Base-by-base conservation (phyloP, 805 yeast genomes). In the Candida silvicultrix region DNA sequence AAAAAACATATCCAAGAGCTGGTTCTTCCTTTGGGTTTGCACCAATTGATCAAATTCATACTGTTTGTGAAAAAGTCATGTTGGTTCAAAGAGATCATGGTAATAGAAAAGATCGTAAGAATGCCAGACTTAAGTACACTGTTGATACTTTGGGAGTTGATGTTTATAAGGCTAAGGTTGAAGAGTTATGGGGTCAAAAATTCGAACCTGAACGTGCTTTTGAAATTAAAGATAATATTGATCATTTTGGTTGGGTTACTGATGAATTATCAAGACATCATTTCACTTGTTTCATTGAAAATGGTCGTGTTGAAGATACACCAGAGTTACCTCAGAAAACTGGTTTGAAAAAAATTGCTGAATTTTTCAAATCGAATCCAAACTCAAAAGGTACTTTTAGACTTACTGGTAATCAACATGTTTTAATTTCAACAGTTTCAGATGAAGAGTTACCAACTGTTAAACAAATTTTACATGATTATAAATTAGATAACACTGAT, bases 91-190 rank as follows among this genome's bases (percentile, higher is more conserved):
- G 97, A 67, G 98, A 92, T 65, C 69, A 77, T 60, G 98, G 98
- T 71, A 96, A 90, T 68, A 85, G 98, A 72, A 79, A 81, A 62
- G 89, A 92, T 75, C 87, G 98, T 77, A 92, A 92, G 70, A 97
- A 92, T 62, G 98, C 98, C 39, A 84, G 98, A 71, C 81, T 92
- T 71, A 92, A 92, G 83, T 92, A 92, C 68, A 92, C 98, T 29
- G 80, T 92, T 59, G 98, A 92, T 69, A 95, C 88, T 59, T 70
- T 92, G 78, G 92, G 95, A n/a, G 84, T 85, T 44, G 96, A 85
- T 8, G 85, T 74, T 22, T 92, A 82, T 77, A 84, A 82, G 66
- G 59, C 68, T 35, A 83, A 83, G 66, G 94, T 86, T 49, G 98
- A 92, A 70, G 89, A 86, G 59, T 71, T 80, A 48, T 78, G 86